Conservation (phyloP, 306 rosid species). For the Quillaja saponaria region DNA sequence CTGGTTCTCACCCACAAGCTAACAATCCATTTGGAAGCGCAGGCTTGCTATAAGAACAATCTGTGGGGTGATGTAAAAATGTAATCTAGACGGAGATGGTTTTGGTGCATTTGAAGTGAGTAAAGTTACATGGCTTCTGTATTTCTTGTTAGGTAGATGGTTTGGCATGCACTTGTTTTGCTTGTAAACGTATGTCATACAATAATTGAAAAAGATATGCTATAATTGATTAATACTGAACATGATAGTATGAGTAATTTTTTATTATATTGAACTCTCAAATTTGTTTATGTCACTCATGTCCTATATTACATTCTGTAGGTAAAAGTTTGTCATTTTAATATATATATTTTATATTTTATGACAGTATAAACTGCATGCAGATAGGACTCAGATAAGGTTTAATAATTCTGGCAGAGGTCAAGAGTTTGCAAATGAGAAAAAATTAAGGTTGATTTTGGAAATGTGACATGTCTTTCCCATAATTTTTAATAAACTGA, state of each 20-base stretch:
- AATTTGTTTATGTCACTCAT: not conserved
- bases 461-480: too few species aligned
- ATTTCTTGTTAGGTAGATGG: constrained; percentile 40
- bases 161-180: constrained; percentile 40
- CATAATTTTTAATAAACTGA: too few species aligned
- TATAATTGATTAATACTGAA: constrained; percentile 43
- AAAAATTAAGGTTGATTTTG: too few species aligned
- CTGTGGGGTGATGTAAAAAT: not conserved
- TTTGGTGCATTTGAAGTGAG: constrained; percentile 51
- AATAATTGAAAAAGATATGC: constrained; percentile 34
- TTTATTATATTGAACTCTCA: constrained; percentile 4
- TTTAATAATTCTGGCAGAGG: too few species aligned
- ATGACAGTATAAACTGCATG: too few species aligned
- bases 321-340: too few species aligned
- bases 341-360: too few species aligned
- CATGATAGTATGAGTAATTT: constrained; percentile 29
- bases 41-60: constrained; percentile 59
- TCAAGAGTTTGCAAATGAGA: too few species aligned
- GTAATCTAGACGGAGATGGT: constrained; percentile 47
- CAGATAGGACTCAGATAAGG: too few species aligned
- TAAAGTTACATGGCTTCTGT: constrained; percentile 40
- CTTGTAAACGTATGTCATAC: constrained; percentile 44
- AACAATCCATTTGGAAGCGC: constrained; percentile 94
- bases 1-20: constrained; percentile 59
- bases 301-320: too few species aligned